phyloP scores from a whole-genome alignment of 1,139 yeast species.

The Candida sp. region DNA sequence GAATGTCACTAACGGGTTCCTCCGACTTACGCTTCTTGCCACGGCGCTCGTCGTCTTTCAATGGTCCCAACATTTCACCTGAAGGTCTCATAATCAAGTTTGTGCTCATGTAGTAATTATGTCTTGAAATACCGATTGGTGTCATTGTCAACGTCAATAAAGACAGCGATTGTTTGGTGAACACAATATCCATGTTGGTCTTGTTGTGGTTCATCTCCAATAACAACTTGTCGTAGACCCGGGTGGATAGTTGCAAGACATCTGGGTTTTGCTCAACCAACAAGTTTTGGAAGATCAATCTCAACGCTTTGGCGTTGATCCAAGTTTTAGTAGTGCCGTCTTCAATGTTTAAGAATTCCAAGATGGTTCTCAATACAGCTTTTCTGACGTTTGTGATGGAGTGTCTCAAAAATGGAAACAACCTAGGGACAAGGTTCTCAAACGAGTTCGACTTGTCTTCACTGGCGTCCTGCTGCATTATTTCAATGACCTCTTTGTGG shows the following conservation, averaged over 20 bases:
- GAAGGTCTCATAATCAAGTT: constrained; percentile 80
- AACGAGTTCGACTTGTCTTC: constrained; percentile 58
- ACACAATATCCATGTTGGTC: constrained; percentile 28
- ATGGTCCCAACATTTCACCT: constrained; percentile 52
- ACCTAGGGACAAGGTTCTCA: constrained; percentile 81
- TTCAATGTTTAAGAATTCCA: constrained; percentile 75
- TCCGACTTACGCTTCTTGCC: constrained; percentile 43
- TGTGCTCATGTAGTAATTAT: constrained; percentile 84
- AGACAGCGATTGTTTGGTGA: constrained; percentile 55
- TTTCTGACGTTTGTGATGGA: constrained; percentile 91
- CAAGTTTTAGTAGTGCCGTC: constrained; percentile 72
- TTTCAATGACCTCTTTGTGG: constrained; percentile 74
- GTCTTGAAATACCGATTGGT: constrained; percentile 93
- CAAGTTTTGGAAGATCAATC: constrained; percentile 86
- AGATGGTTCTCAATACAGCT: constrained; percentile 82
- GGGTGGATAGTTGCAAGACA: constrained; percentile 66
- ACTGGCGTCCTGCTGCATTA: constrained; percentile 67
- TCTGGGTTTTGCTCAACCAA: constrained; percentile 86
- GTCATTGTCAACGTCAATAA: constrained; percentile 80
- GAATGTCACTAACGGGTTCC: constrained; percentile 44
- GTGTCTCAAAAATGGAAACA: constrained; percentile 93
- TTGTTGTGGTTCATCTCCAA: constrained; percentile 38
- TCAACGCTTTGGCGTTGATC: constrained; percentile 74
- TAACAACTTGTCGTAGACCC: constrained; percentile 64
- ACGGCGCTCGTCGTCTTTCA: constrained; percentile 22